Evolutionary conservation across 2,329 filamentous ascomycete genomes (phyloP).

Genomic region (Drechslera avenae): DNA sequence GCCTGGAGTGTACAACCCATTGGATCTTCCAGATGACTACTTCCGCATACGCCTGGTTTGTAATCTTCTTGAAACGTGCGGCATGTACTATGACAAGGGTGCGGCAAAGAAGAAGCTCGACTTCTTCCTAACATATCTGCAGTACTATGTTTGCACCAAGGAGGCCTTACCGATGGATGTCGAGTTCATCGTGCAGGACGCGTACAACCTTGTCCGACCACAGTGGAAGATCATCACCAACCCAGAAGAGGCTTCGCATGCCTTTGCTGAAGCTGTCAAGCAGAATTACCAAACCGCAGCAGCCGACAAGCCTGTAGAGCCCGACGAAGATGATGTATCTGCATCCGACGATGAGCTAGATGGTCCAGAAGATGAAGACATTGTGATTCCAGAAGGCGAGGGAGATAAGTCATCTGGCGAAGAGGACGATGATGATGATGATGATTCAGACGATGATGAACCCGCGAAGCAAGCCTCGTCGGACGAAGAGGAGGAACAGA

Average conservation of each 20-base stretch:
- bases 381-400: constrained; percentile 56
- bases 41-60: constrained; percentile 92
- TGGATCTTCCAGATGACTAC: constrained; percentile 92
- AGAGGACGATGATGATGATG: constrained; percentile 63
- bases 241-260: constrained; percentile 78
- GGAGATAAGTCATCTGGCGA: constrained; percentile 58
- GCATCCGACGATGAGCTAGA: constrained; percentile 76
- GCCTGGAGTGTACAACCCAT: constrained; percentile 73
- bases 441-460: constrained; percentile 57
- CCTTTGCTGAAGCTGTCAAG: constrained; percentile 85
- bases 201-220: constrained; percentile 80
- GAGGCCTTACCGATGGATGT: constrained; percentile 92
- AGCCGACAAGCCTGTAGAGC: constrained; percentile 69
- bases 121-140: constrained; percentile 95
- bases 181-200: constrained; percentile 94
- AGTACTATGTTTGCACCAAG: constrained; percentile 95
- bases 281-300: constrained; percentile 86
- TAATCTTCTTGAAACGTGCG: constrained; percentile 90
- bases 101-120: constrained; percentile 95
- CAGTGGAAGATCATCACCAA: constrained; percentile 89
- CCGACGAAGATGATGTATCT: constrained; percentile 72
- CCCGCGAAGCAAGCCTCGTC: constrained; percentile 60
- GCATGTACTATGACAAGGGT: constrained; percentile 93
- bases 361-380: constrained; percentile 54
- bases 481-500: constrained; percentile 81